These are phyloP conservation scores for Durio zibethinus DNA, from an alignment of 345 rosid species.

Conservation along the genomic window DNA sequence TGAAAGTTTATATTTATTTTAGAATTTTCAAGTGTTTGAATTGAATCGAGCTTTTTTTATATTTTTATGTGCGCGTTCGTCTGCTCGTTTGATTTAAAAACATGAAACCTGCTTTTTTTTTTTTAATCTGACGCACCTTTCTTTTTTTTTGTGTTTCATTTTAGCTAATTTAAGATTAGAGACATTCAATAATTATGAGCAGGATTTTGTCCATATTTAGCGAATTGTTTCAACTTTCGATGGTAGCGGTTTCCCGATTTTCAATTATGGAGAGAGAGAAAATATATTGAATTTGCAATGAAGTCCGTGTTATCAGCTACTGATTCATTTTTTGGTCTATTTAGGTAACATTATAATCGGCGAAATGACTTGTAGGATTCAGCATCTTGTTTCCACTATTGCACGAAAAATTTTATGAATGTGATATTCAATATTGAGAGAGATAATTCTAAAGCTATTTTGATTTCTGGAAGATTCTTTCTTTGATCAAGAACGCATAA, in stretches of 20 bases:
- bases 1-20: not conserved
- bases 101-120: not conserved
- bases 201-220: not conserved
- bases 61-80: not conserved
- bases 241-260: not conserved
- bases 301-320: not conserved
- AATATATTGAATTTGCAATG: slow-evolving; percentile 8
- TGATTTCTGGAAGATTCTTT: not conserved
- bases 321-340: not conserved
- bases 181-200: not conserved
- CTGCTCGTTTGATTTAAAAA: not conserved
- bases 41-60: not conserved
- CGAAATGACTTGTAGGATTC: not conserved
- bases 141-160: not conserved
- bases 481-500: not conserved
- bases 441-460: not conserved
- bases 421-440: not conserved
- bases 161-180: not conserved
- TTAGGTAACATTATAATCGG: not conserved
- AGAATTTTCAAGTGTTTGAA: not conserved
- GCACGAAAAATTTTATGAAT: no score
- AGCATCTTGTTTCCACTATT: not conserved
- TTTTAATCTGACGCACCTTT: not conserved
- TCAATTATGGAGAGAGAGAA: not conserved
- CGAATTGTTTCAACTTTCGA: not conserved